These are phyloP conservation scores for Aspergillus cejpii DNA, from an alignment of 2,329 filamentous ascomycete species.

Conservation along the genomic window DNA sequence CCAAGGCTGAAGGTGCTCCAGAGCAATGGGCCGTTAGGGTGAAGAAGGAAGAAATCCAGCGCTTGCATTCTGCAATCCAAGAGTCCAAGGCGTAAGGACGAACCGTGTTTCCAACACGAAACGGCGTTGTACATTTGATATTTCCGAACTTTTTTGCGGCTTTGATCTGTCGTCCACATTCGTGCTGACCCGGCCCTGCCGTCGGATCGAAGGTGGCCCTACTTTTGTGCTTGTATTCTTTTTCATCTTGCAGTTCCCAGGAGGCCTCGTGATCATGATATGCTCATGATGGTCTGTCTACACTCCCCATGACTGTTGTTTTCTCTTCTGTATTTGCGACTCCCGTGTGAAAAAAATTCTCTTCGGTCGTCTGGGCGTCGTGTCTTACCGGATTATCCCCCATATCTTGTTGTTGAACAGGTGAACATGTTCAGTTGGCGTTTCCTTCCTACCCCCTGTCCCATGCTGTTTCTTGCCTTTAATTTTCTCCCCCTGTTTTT, in stretches of 20 bases:
- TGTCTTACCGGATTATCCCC: not conserved
- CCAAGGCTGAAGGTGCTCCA: slow-evolving; percentile 53
- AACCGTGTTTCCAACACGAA: slow-evolving; percentile 5
- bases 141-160: slow-evolving; percentile 8
- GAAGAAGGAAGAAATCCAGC: slow-evolving; percentile 39
- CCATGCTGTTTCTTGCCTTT: not conserved
- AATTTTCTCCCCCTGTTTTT: not conserved
- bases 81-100: slow-evolving; percentile 16
- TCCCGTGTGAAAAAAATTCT: not conserved
- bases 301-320: not conserved
- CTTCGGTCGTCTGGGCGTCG: not conserved
- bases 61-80: slow-evolving; percentile 15
- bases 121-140: slow-evolving; percentile 11
- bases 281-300: not conserved
- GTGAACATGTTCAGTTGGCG: not conserved
- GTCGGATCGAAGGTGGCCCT: too few relatives aligned
- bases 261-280: not conserved
- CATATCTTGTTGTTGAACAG: not conserved
- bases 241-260: too few relatives aligned
- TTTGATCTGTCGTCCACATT: too few relatives aligned
- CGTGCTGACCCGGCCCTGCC: too few relatives aligned
- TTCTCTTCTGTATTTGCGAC: not conserved
- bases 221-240: not conserved
- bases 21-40: slow-evolving; percentile 68
- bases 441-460: not conserved